Evolutionary conservation across 805 yeast species (phyloP).

Genomic region (Lipomyces starkeyi): DNA sequence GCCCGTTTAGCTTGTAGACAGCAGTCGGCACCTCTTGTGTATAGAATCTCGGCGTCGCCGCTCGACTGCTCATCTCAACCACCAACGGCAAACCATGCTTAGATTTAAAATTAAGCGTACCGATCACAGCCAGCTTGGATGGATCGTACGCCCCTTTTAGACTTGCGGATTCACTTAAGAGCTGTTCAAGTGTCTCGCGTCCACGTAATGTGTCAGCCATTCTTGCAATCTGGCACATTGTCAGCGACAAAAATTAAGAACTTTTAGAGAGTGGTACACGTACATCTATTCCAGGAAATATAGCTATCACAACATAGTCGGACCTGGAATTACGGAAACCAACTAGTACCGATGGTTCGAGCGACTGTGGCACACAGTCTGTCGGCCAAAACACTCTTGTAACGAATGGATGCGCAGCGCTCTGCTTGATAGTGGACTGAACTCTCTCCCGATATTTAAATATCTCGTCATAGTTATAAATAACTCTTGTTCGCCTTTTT

Average conservation of each 20-base stretch:
- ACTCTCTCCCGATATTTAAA: conserved; percentile 17
- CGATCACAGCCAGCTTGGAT: conserved; percentile 29
- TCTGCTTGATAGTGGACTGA: neutral
- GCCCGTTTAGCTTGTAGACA: neutral
- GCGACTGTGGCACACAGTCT: conserved; percentile 14
- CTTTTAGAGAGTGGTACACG: neutral
- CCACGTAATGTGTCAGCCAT: conserved; percentile 1
- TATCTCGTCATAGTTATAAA: conserved; percentile 22
- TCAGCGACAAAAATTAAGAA: neutral
- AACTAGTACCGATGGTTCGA: conserved; percentile 29
- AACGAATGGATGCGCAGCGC: conserved; percentile 10
- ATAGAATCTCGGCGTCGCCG: conserved; percentile 9
- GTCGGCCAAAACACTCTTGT: conserved; percentile 39
- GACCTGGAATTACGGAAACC: conserved; percentile 37
- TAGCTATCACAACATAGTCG: conserved; percentile 35
- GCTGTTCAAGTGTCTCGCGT: neutral
- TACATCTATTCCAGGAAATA: conserved; percentile 1
- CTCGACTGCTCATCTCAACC: neutral
- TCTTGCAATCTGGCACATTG: neutral
- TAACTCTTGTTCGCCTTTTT: conserved; percentile 2
- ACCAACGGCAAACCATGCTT: conserved; percentile 18
- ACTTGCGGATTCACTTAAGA: conserved; percentile 7
- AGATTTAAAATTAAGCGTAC: conserved; percentile 18
- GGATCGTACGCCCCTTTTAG: conserved; percentile 12
- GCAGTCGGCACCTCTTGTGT: neutral